Base-by-base conservation (phyloP, 2,329 filamentous ascomycete species). In the Spiromastix sp. region DNA sequence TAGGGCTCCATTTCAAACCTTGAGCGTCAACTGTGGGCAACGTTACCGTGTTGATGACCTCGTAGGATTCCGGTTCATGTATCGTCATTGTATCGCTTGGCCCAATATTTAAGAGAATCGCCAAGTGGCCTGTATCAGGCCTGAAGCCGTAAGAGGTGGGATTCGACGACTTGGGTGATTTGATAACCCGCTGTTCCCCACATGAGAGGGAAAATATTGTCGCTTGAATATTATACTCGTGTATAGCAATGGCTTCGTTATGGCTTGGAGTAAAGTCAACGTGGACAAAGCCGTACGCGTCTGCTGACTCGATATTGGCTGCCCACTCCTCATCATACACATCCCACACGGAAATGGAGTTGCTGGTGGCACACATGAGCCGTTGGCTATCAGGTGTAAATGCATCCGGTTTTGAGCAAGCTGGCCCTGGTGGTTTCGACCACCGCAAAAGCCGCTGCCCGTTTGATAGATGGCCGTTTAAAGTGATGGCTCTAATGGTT, bases 1-100 rank as follows among this genome's bases (percentile, higher is more conserved):
- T 70, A 0, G 66, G 64, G 42, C 71, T 76, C 73, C 74, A 79
- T 48, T 67, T 70, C 22, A 79, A 36, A 0, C 68, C 70, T 40
- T 71, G 70, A 1, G 71, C 73, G 56, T 79, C 74, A 11, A 63
- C 49, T 2, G 72, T 76, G 2, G 68, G 45, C 5, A 72, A 49
- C 2, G 33, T 24, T n/a, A 55, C 48, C 6, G 51, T 52, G 7
- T 48, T 48, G 4, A 61, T 45, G 2, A 55, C 44, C 13, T 57
- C 52, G 34, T 62, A 59, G 1, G 56, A 51, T 19, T 43, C 38
- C 30, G 47, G 47, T 18, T 60, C 52, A 37, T 63, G 60, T 4
- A 64, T 50, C 1, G 59, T 61, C 22, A 64, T 41, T 15, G 60
- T 31, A 39, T 64, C 60, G 19, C 44, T 47, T 0, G 51, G 41